Conservation (phyloP, 2,329 filamentous ascomycete genomes). For the Colletotrichum eleusines region DNA sequence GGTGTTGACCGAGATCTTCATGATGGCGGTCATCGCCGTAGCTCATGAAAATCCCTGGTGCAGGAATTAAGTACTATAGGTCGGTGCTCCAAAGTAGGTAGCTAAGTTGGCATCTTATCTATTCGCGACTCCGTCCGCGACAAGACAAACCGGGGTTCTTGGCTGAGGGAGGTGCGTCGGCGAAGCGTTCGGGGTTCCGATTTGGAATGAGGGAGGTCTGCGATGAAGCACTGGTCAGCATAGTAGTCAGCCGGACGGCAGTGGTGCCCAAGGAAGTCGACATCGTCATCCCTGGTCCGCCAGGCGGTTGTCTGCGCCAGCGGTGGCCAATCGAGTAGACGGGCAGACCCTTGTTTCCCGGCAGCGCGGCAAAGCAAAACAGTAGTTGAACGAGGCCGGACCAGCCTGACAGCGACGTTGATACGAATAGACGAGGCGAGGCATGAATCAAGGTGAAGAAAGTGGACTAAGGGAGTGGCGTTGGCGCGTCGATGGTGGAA, state of each 20-base stretch:
- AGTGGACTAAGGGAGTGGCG: conserved; percentile 25
- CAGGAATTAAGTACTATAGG: conserved; percentile 21
- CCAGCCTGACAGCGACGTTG: background rate
- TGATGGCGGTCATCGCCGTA: background rate
- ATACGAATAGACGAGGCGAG: background rate
- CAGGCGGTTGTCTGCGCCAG: conserved; percentile 36
- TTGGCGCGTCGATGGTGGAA: conserved; percentile 23
- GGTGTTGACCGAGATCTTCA: background rate
- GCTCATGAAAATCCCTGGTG: conserved; percentile 11
- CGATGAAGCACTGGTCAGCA: conserved; percentile 5
- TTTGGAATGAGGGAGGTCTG: conserved; percentile 12
- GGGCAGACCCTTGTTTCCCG: conserved; percentile 20
- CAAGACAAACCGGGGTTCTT: conserved; percentile 26
- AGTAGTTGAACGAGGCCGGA: conserved; percentile 16
- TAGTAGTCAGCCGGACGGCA: conserved; percentile 1
- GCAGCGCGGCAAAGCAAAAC: conserved; percentile 30
- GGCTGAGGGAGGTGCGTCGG: conserved; percentile 14
- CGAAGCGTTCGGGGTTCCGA: conserved; percentile 26
- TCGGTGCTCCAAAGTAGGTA: conserved; percentile 10
- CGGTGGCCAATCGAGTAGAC: conserved; percentile 33
- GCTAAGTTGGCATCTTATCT: conserved; percentile 25
- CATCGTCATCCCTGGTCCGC: conserved; percentile 15
- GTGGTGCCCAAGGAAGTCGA: conserved; percentile 10
- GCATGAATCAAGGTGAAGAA: conserved; percentile 17
- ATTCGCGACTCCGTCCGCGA: conserved; percentile 37